Base-by-base conservation (phyloP, 2,329 filamentous ascomycete genomes). In the Colletotrichum theobromicola region DNA sequence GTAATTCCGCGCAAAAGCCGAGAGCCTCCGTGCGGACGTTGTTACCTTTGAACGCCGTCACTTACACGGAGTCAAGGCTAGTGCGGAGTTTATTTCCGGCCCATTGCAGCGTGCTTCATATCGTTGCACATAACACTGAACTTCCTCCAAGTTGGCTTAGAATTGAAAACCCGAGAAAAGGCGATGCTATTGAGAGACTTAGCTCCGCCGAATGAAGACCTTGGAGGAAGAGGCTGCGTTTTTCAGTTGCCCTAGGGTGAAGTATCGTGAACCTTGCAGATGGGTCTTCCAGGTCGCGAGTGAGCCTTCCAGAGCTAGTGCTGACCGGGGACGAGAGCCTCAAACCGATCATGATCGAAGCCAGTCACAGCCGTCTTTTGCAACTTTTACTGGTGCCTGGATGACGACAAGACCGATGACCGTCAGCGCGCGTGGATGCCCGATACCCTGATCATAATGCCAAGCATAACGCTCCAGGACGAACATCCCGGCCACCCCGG, bases 181-280 rank as follows among this genome's bases (percentile, higher is more conserved):
- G 37, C 18, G 37, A 12, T 18, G 9, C 0, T n/a, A 3, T 10
- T 4, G 0, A 21, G 3, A 21, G n/a, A n/a, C 18, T 46, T 12
- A 46, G 9, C 18, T 21, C 5, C 2, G 18, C 21, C 1, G 7
- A 46, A 46, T 1, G 4, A 21, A 3, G 21, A 0, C 5, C 42
- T 0, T 1, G 7, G 42, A 46, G 5, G 13, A 46, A 46, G 10
- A 4, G 1, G 0, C 42, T 13, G 0, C 42, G 42, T 13, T 21
- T 46, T 0, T 13, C 0, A 1, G 42, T 46, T 2, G 0, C 1
- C 18, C 5, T 0, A 4, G 42, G n/a, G n/a, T 7, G 42, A 21
- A 46, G 42, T 0, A 13, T 46, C n/a, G n/a, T 46, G 42, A 21
- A 46, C 10, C 18, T 42, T 10, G 37, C 18, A n/a, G 37, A 18